Evolutionary conservation across 1,284 basidiomycete species (phyloP), one percentile per base, ranked within the genome.

Genomic region (Phellinidium pouzarii): DNA sequence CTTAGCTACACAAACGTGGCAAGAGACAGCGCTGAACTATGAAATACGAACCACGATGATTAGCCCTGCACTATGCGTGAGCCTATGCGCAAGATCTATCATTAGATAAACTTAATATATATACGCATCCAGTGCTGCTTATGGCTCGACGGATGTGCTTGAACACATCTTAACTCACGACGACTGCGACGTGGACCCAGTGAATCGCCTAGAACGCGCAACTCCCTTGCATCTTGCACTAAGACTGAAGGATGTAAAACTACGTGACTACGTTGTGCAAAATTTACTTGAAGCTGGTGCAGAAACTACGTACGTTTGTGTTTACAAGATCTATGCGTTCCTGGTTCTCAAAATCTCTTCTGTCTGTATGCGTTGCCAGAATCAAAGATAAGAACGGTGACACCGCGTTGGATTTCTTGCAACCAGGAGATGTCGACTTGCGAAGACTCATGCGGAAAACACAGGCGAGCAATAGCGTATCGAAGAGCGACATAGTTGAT

Each of bases 191-290:
- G 90, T 94, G 49, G 91, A 94, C 64, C 77, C 83, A 17, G 74
- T 82, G 61, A 94, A 94, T 66, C 74, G 78, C 19, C 67, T 88
- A 27, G 81, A 86, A 37, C 78, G 79, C 7, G 82, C 85, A 34
- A 94, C 92, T 0, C 91, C 92, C 1, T 71, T 95, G 8, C 92
- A 94, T 65, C 76, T 91, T 17, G 91, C 91, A 1, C 74, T 89
- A 14, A 67, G 71, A 59, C 66, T 86, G 52, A 74, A 82, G 57
- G 76, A 91, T 54, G 71, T 72, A 4, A 82, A 84, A 38, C 68
- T 80, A 6, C 73, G 89, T 37, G 62, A 62, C 44, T 61, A 69
- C 46, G 66, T 84, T 54, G 79, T 87, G 20, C 75, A 80, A 58
- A 81, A 76, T 55, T 68, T 92, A 47, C 67, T 91, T 3, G 88